Conservation (phyloP, 164 flowering plant species). For the Chimonanthus praecox region DNA sequence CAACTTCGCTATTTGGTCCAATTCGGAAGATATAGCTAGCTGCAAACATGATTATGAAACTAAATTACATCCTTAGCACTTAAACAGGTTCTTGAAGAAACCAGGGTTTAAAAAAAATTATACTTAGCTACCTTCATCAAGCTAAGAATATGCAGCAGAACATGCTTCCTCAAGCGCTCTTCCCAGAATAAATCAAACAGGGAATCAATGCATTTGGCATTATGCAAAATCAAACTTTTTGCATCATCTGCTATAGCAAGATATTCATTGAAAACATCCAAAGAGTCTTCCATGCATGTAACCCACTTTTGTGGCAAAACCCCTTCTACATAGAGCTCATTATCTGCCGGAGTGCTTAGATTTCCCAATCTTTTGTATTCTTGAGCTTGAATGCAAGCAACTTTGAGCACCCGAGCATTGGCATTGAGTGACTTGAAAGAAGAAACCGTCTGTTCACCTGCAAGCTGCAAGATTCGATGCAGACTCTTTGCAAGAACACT, state of each 20-base stretch:
- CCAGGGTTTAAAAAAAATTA: background rate
- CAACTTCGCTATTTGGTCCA: conserved; percentile 61
- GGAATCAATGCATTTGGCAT: conserved; percentile 58
- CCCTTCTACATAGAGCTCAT: conserved; percentile 10
- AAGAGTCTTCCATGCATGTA: conserved; percentile 50
- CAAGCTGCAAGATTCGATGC: conserved; percentile 54
- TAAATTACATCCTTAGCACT: background rate
- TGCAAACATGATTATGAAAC: conserved; percentile 21
- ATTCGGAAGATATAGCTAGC: conserved; percentile 55
- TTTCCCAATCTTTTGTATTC: conserved; percentile 44
- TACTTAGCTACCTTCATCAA: conserved; percentile 70
- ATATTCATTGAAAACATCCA: conserved; percentile 57
- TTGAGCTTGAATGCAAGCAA: conserved; percentile 72
- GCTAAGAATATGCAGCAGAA: conserved; percentile 55
- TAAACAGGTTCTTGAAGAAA: background rate
- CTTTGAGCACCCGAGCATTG: conserved; percentile 71
- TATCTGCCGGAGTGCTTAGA: conserved; percentile 18
- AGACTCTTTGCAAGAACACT: conserved; percentile 58
- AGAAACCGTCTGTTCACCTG: conserved; percentile 72
- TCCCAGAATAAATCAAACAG: conserved; percentile 94
- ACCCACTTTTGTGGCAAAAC: conserved; percentile 32
- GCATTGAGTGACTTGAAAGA: conserved; percentile 74
- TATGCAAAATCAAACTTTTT: conserved; percentile 48
- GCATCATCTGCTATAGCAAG: conserved; percentile 63
- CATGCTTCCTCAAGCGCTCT: conserved; percentile 48